Evolutionary conservation across 2,329 filamentous ascomycete species (phyloP).

Genomic region (Thelonectria rubi): DNA sequence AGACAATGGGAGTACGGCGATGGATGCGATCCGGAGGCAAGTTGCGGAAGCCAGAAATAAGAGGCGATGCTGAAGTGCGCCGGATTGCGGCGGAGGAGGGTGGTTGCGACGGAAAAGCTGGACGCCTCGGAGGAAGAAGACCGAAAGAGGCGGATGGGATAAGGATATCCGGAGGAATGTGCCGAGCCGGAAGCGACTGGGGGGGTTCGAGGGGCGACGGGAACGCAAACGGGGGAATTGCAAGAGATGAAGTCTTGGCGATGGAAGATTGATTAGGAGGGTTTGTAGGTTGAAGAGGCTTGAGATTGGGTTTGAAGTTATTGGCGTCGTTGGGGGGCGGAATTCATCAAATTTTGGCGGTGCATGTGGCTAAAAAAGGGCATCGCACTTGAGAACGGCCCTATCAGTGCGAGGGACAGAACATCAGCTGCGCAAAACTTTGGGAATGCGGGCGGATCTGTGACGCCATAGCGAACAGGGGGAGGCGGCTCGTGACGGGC

Average conservation of each 20-base stretch:
- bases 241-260: background rate
- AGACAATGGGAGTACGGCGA: background rate
- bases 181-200: background rate
- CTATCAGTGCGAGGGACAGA: background rate
- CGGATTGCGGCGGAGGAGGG: slow-evolving; percentile 27
- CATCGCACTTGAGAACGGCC: background rate
- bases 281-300: background rate
- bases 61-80: slow-evolving; percentile 43
- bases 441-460: slow-evolving; percentile 20
- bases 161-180: background rate
- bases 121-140: slow-evolving; percentile 28
- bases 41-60: slow-evolving; percentile 39
- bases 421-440: slow-evolving; percentile 22
- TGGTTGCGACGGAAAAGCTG: slow-evolving; percentile 13
- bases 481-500: slow-evolving; percentile 34
- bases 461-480: slow-evolving; percentile 31
- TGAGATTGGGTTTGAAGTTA: background rate
- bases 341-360: background rate
- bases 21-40: background rate
- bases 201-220: background rate
- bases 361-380: slow-evolving; percentile 24
- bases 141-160: slow-evolving; percentile 23
- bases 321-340: slow-evolving; percentile 8
- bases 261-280: too few species aligned
- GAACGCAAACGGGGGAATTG: background rate